Evolutionary conservation across 441 rosid species (phyloP), one percentile per base, ranked within the genome.

Genomic region (Euphorbia schlechtendalii): DNA sequence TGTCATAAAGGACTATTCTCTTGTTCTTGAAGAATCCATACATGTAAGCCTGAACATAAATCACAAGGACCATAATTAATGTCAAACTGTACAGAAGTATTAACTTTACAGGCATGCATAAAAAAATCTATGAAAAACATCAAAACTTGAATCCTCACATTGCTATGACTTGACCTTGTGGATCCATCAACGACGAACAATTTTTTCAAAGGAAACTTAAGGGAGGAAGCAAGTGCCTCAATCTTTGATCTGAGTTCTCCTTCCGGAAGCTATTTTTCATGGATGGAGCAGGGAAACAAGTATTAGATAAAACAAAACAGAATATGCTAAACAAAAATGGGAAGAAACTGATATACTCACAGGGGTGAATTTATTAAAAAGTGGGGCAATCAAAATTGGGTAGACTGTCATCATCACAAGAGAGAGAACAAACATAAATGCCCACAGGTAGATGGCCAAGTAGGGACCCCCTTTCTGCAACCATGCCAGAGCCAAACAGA

Each of bases 391-490:
- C 65, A 94, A 70, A 76, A 87, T 65, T 30, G 97, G 97, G 75
- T 84, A 89, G 67, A 94, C 36, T 40, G 97, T 90, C 96, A 94
- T 90, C 99, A 94, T 90, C 71, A 84, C 95, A 63, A 94, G 88
- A n/a, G 96, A 90, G 68, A 90, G 81, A 69, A 83, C 86, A 72
- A 94, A 89, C 92, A 89, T 90, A 76, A 94, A 94, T 62, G 81
- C 93, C 99, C 99, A 94, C n/a, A 94, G 90, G 72, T 90, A 94
- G 74, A 94, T 89, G 70, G 99, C 96, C 74, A 94, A 81, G 78
- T 94, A 94, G 68, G 97, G 97, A 73, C 99, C 99, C 71, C 99
- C 99, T 83, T 94, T 94, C 97, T 93, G 93, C 76, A 73, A 74
- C 57, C 69, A 61, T 4, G 30, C 27, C 66, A 66, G 74, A 60